phyloP scores from a whole-genome alignment of 1,284 basidiomycete genomes.

The Ganoderma meredithae region DNA sequence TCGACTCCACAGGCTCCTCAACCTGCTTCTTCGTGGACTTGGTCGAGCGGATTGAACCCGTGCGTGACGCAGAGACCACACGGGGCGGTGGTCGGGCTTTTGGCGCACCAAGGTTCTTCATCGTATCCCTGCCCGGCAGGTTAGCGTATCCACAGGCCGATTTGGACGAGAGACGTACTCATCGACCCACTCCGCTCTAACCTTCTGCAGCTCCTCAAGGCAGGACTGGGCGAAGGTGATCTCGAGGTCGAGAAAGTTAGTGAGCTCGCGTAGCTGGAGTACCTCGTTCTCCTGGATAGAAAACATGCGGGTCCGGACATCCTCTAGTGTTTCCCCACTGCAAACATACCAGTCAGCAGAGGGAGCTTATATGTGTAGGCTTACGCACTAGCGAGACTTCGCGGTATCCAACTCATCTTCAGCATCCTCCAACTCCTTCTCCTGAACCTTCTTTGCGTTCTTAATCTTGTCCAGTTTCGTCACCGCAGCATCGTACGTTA shows the following conservation, averaged over 20 bases:
- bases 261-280: conserved; percentile 72
- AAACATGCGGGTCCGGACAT: conserved; percentile 77
- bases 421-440: conserved; percentile 73
- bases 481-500: conserved; percentile 79
- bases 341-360: neutral
- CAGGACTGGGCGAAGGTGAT: conserved; percentile 78
- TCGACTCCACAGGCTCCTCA: conserved; percentile 26
- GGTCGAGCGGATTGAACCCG: conserved; percentile 29
- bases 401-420: conserved; percentile 81
- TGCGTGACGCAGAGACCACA: conserved; percentile 26
- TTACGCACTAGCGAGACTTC: conserved; percentile 75
- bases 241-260: conserved; percentile 74
- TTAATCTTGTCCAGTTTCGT: conserved; percentile 72
- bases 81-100: conserved; percentile 29
- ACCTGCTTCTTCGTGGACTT: conserved; percentile 23
- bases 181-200: conserved; percentile 70
- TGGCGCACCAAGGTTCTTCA: conserved; percentile 33
- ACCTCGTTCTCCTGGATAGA: conserved; percentile 81
- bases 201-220: conserved; percentile 71
- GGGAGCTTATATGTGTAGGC: neutral
- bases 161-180: conserved; percentile 49
- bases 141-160: neutral
- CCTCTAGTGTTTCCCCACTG: conserved; percentile 85
- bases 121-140: conserved; percentile 24
- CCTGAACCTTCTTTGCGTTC: conserved; percentile 70